These are phyloP conservation scores for Stereum hirsutum DNA, from an alignment of 1,284 basidiomycete genomes.

Conservation along the genomic window DNA sequence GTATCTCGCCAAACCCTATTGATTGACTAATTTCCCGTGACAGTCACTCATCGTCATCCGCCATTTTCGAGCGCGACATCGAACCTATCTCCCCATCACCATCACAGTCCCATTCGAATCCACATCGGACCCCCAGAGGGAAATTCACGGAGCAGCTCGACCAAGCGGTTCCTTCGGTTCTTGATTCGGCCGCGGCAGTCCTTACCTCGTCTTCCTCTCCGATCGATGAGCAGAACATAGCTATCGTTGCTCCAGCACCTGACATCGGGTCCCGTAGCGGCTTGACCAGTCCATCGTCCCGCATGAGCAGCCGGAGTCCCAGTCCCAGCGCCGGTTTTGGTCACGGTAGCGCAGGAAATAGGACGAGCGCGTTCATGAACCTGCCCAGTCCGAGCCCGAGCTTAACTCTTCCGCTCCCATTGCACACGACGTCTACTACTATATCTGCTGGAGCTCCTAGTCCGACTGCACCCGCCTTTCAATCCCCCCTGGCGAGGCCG, in stretches of 20 bases:
- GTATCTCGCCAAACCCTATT: neutral
- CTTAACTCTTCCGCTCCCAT: neutral
- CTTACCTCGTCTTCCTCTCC: slow-evolving; percentile 39
- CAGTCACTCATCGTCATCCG: slow-evolving; percentile 70
- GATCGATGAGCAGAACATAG: slow-evolving; percentile 33
- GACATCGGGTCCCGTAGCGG: slow-evolving; percentile 35
- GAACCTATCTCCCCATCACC: slow-evolving; percentile 53
- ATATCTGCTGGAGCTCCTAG: slow-evolving; percentile 14
- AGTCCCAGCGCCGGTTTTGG: slow-evolving; percentile 24
- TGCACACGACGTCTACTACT: neutral
- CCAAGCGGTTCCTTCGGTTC: slow-evolving; percentile 63
- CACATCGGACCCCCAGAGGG: slow-evolving; percentile 63
- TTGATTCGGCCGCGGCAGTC: slow-evolving; percentile 63
- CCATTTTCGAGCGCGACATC: slow-evolving; percentile 78
- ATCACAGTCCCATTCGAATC: slow-evolving; percentile 33
- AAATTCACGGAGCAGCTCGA: slow-evolving; percentile 65
- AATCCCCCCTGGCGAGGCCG: too few relatives aligned
- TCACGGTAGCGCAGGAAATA: neutral
- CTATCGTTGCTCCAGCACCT: slow-evolving; percentile 47
- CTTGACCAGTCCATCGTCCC: slow-evolving; percentile 56
- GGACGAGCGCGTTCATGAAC: neutral
- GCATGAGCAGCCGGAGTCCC: slow-evolving; percentile 54
- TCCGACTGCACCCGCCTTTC: slow-evolving; percentile 15
- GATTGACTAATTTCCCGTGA: neutral
- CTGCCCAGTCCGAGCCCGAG: neutral